Base-by-base conservation (phyloP, 2,329 filamentous ascomycete species). In the Diplocarpon rosae region DNA sequence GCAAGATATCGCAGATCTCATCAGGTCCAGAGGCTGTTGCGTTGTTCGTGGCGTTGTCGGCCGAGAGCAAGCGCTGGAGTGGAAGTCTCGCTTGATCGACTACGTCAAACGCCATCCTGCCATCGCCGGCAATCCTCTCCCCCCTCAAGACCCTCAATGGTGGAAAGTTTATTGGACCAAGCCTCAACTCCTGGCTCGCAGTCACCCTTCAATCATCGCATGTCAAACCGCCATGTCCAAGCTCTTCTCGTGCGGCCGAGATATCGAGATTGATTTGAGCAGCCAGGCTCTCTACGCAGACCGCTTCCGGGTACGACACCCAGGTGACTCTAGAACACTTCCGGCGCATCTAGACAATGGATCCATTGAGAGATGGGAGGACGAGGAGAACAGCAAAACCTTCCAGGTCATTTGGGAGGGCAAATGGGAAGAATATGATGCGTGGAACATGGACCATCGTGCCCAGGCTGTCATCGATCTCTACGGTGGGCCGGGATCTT, bases 141-240 rank as follows among this genome's bases (percentile, higher is more conserved):
- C 39, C 2, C 27, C n/a, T 10, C 6, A 42, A 15, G 34, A 37
- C 3, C 44, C 44, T 14, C 38, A 37, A 42, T 42, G 35, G 24
- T 46, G 44, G 44, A 46, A 42, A n/a, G 20, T 39, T 9, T 46
- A 46, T 28, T 46, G 44, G 44, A 46, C 38, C 34, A 37, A 35
- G 34, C 29, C 44, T 28, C 44, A 46, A 38, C 8, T 46, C 32
- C 15, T 37, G 42, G 44, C 37, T n/a, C 44, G 44, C 1, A 46
- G 38, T 12, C 38, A 46, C 14, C 44, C 39, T 11, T 36, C 39
- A n/a, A 27, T 46, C 20, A 46, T 46, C 35, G 35, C 34, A 24
- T 36, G 24, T 20, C 44, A 46, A 20, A 30, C 32, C 16, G 44
- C 44, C 8, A 46, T 46, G 44, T 41, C 32, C 17, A 46, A 38